phyloP scores from a whole-genome alignment of 129 eudicot species.

The Flaveria sonorensis region DNA sequence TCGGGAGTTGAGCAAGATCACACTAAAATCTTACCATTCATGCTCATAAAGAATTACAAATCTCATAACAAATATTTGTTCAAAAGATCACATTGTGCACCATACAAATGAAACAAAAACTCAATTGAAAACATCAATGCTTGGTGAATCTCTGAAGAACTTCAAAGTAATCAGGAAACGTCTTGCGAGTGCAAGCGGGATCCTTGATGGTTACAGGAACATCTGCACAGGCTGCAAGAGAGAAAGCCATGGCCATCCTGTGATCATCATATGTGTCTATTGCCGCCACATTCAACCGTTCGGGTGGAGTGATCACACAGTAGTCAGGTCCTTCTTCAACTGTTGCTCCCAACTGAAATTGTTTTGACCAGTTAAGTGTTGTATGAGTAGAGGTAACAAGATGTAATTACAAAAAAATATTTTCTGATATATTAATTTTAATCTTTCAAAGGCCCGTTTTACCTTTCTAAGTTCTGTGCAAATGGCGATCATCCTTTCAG shows the following conservation, averaged over 20 bases:
- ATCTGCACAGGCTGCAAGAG: conserved; percentile 94
- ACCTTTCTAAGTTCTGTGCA: conserved; percentile 98
- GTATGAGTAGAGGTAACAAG: background rate
- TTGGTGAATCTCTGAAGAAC: conserved; percentile 70
- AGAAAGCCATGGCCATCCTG: conserved; percentile 98
- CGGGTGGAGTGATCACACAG: conserved; percentile 92
- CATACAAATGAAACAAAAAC: conserved; percentile 26
- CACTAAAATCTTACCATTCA: conserved; percentile 21
- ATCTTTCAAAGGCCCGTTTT: background rate
- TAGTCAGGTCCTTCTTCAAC: conserved; percentile 97
- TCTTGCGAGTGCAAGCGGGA: conserved; percentile 90
- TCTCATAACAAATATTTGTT: conserved; percentile 7
- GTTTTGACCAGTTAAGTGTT: background rate
- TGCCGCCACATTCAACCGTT: conserved; percentile 68
- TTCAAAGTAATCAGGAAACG: conserved; percentile 94
- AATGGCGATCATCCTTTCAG: conserved; percentile 98
- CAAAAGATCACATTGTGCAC: conserved; percentile 33
- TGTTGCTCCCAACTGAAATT: conserved; percentile 88
- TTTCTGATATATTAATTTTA: too few species aligned
- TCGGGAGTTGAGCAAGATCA: conserved; percentile 12
- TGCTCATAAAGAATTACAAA: conserved; percentile 15
- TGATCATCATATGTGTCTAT: conserved; percentile 95
- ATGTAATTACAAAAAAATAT: background rate
- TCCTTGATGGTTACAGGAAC: conserved; percentile 94
- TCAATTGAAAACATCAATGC: conserved; percentile 38